phyloP scores from a whole-genome alignment of 257 asterid species.

The Linaria vulgaris region DNA sequence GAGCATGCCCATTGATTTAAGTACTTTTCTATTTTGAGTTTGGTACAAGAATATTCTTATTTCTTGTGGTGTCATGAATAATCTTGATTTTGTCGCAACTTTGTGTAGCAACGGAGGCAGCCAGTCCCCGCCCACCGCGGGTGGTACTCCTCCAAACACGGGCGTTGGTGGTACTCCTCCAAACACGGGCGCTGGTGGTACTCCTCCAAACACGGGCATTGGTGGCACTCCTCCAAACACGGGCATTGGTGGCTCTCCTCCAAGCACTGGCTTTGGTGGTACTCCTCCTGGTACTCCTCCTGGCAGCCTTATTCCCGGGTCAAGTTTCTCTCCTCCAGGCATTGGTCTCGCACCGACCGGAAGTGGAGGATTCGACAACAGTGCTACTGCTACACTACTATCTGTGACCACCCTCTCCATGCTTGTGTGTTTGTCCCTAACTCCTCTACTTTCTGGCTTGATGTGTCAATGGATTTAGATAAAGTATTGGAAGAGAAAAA shows the following conservation, averaged over 20 bases:
- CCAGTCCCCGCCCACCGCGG: constrained; percentile 4
- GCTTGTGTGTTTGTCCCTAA: constrained; percentile 19
- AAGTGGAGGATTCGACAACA: constrained; percentile 36
- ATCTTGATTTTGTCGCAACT: constrained; percentile 6
- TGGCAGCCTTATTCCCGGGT: background rate
- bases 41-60: background rate
- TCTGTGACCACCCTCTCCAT: constrained; percentile 15
- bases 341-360: constrained; percentile 48
- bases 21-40: background rate
- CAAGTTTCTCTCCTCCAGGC: constrained; percentile 27
- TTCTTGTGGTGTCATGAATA: background rate
- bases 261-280: background rate
- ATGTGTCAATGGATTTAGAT: constrained; percentile 7
- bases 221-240: background rate
- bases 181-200: background rate
- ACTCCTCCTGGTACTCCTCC: too few relatives aligned
- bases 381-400: constrained; percentile 18
- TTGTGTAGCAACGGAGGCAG: constrained; percentile 37
- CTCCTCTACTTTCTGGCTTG: constrained; percentile 29
- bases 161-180: constrained; percentile 11
- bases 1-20: background rate
- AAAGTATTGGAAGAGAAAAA: constrained; percentile 4
- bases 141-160: background rate
- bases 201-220: constrained; percentile 22
- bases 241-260: background rate